These are phyloP conservation scores for Russula virescens DNA, from an alignment of 768 basidiomycete species.

Conservation along the genomic window DNA sequence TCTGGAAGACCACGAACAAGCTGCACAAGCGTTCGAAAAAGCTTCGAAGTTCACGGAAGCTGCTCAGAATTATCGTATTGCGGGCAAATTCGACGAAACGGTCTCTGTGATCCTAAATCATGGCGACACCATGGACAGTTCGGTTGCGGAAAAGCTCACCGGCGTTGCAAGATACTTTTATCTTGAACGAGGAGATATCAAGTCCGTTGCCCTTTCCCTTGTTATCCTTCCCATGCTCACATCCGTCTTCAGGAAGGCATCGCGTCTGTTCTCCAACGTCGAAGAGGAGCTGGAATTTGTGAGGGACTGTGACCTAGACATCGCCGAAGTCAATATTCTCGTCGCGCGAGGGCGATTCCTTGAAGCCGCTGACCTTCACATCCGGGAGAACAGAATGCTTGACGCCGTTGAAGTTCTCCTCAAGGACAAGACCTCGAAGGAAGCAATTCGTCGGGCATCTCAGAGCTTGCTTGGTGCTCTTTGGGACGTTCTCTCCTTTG, in stretches of 20 bases:
- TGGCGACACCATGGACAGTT: constrained; percentile 30
- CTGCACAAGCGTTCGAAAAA: constrained; percentile 38
- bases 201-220: constrained; percentile 28
- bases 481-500: constrained; percentile 43
- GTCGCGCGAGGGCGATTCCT: constrained; percentile 35
- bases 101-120: constrained; percentile 38
- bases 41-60: constrained; percentile 40
- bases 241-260: constrained; percentile 37
- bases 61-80: constrained; percentile 42
- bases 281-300: constrained; percentile 56
- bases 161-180: constrained; percentile 43
- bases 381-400: constrained; percentile 38
- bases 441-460: constrained; percentile 34
- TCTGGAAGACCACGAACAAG: constrained; percentile 36
- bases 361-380: constrained; percentile 50
- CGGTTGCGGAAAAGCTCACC: constrained; percentile 34
- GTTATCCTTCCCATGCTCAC: neutral
- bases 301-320: constrained; percentile 47
- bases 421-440: constrained; percentile 28
- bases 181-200: constrained; percentile 34
- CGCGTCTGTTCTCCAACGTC: constrained; percentile 40
- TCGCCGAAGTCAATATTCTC: constrained; percentile 43
- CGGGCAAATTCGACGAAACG: constrained; percentile 46
- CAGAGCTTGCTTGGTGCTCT: constrained; percentile 41
- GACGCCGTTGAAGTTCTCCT: constrained; percentile 46